Evolutionary conservation across 768 basidiomycete species (phyloP), one percentile per base, ranked within the genome.

Genomic region (Cystofilobasidium bisporidii): DNA sequence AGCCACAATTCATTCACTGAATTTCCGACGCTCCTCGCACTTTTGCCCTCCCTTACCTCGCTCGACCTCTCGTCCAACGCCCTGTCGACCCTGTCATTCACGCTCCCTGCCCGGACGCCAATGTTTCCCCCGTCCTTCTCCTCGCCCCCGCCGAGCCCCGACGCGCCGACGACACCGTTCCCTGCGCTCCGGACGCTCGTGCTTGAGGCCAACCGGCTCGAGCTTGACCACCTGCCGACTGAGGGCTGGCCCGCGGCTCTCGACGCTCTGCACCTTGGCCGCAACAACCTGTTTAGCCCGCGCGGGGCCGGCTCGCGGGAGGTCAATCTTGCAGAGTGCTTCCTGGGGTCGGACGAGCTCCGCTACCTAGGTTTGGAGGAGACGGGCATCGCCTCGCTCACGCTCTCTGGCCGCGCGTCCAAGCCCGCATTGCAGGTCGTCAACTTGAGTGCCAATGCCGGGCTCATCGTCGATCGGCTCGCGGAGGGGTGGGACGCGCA

Each of bases 11-110:
- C 28, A 11, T 48, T 69, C 38, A 41, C 45, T n/a, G 30, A 38
- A 6, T 64, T 69, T 50, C 68, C 68, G 2, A n/a, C 68, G 10
- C 47, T 56, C 18, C 47, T 69, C 33, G 63, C 68, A 18, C 68
- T 60, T 8, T 63, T 69, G 26, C 63, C 63, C 1, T 60, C 56
- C 3, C 59, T 69, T 0, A 18, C 58, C 24, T 30, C 64, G 10
- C 63, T 69, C 2, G 63, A 69, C 33, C 63, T 69, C 33, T 47
- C 57, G 3, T 0, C 64, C 41, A 64, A 65, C 40, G 20, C 33
- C 17, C 56, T 69, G 50, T 38, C 63, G 24, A 60, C 58, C 11
- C 68, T 69, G 36, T 48, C 43, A 1, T 64, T 69, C 48, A 20
- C 32, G 45, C 64, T 69, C 36, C 68, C 68, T 15, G 22, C 63